A percentile compares a stretch with the other conserved stretches of the same genome.
Evolutionary conservation across 768 basidiomycete genomes (phyloP).

Genomic region (Russula sp.): DNA sequence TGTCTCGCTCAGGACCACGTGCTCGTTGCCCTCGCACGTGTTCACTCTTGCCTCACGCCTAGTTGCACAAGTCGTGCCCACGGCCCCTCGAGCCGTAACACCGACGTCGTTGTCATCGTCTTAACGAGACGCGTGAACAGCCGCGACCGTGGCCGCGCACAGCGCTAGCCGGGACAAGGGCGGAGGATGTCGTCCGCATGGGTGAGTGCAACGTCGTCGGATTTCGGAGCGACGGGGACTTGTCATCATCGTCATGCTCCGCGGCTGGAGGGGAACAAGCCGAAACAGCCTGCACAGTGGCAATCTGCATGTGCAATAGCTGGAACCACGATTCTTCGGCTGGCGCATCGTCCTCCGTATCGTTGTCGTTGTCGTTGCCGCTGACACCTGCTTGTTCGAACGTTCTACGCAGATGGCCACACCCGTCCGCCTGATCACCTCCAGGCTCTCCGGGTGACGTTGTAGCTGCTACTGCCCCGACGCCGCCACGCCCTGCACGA

Average conservation of each 20-base stretch:
- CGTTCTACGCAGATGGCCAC: conserved; percentile 65
- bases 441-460: conserved; percentile 41
- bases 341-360: conserved; percentile 34
- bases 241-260: conserved; percentile 17
- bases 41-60: too few species aligned
- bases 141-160: conserved; percentile 47
- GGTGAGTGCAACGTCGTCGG: conserved; percentile 59
- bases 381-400: conserved; percentile 33
- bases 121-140: conserved; percentile 91
- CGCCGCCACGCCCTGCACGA: conserved; percentile 24
- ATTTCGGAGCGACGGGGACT: conserved; percentile 25
- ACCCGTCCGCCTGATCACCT: conserved; percentile 54
- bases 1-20: too few species aligned
- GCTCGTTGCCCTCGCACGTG: too few species aligned
- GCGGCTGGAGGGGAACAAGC: conserved; percentile 30
- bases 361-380: conserved; percentile 21
- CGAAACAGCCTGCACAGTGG: conserved; percentile 66
- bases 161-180: conserved; percentile 79
- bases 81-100: too few species aligned
- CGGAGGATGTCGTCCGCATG: conserved; percentile 77
- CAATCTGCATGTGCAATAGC: conserved; percentile 75
- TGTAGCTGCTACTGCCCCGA: conserved; percentile 29
- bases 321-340: conserved; percentile 89
- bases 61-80: too few species aligned
- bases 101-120: conserved; percentile 38